These are phyloP conservation scores for Penicillium fimorum DNA, from an alignment of 495 filamentous ascomycete species.

Conservation along the genomic window DNA sequence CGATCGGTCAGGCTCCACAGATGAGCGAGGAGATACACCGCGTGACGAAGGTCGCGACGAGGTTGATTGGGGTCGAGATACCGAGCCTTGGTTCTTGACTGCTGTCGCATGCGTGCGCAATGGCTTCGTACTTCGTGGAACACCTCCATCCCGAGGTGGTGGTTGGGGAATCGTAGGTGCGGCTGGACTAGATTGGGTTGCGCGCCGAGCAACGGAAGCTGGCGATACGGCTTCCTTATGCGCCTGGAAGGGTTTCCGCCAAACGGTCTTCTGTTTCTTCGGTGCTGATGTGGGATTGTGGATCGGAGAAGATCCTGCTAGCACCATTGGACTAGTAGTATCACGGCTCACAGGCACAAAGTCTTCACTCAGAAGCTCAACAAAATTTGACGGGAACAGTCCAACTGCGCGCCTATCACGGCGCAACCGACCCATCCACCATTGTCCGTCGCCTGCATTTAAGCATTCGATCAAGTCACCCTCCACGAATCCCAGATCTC, in stretches of 20 bases:
- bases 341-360: conserved; percentile 78
- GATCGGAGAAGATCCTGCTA: conserved; percentile 38
- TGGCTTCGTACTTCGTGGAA: conserved; percentile 36
- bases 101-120: conserved; percentile 42
- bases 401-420: conserved; percentile 86
- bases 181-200: conserved; percentile 31
- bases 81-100: conserved; percentile 36
- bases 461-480: conserved; percentile 97
- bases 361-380: conserved; percentile 79
- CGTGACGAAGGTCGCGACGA: conserved; percentile 33
- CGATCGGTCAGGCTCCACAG: conserved; percentile 26
- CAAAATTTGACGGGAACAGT: conserved; percentile 95
- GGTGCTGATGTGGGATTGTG: conserved; percentile 49
- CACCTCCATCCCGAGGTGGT: conserved; percentile 43
- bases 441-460: conserved; percentile 94
- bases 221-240: conserved; percentile 53
- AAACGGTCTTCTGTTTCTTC: conserved; percentile 50
- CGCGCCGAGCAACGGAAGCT: conserved; percentile 34
- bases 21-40: conserved; percentile 29
- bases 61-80: conserved; percentile 34
- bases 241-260: conserved; percentile 54
- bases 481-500: conserved; percentile 93
- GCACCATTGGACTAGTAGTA: conserved; percentile 66
- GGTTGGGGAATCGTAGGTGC: conserved; percentile 48
- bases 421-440: conserved; percentile 93